These are phyloP conservation scores for Ilex asprella DNA, from an alignment of 257 asterid species.

Conservation along the genomic window DNA sequence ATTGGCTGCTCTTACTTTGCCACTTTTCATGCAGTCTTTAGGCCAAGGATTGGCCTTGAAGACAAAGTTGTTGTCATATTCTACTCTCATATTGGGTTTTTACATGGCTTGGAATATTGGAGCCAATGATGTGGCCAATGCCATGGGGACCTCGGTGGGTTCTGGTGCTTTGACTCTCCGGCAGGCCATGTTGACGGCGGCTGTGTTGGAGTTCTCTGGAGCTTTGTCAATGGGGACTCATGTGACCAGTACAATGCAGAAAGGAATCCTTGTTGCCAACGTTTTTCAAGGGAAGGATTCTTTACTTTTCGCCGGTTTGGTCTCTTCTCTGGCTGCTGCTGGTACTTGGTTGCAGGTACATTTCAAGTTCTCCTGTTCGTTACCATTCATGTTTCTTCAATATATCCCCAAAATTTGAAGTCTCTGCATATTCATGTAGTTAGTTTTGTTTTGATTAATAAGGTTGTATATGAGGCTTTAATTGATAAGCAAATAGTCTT, in stretches of 20 bases:
- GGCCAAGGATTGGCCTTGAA: constrained; percentile 49
- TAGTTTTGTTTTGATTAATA: not conserved
- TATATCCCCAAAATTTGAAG: too few species aligned
- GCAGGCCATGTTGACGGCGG: constrained; percentile 82
- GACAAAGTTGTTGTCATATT: constrained; percentile 53
- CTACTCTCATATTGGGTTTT: constrained; percentile 70
- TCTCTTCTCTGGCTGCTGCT: constrained; percentile 92
- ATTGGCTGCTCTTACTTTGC: constrained; percentile 58
- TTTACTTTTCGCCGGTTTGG: constrained; percentile 81
- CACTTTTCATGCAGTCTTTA: constrained; percentile 64
- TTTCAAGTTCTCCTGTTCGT: not conserved
- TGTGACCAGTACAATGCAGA: constrained; percentile 96
- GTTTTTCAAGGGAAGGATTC: constrained; percentile 84
- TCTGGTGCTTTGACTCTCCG: constrained; percentile 84
- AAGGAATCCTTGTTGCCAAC: constrained; percentile 75
- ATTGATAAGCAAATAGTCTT: too few species aligned
- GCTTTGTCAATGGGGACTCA: constrained; percentile 90
- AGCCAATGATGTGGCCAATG: constrained; percentile 96
- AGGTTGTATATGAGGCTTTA: too few species aligned
- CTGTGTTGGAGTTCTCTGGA: constrained; percentile 80
- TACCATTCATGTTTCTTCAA: too few species aligned
- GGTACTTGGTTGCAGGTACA: constrained; percentile 97
- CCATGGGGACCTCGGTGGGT: constrained; percentile 98
- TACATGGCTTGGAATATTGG: constrained; percentile 99
- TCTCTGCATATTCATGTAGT: not conserved